Conservation (phyloP, 2,329 filamentous ascomycete genomes). For the Parascedosporium putredinis region DNA sequence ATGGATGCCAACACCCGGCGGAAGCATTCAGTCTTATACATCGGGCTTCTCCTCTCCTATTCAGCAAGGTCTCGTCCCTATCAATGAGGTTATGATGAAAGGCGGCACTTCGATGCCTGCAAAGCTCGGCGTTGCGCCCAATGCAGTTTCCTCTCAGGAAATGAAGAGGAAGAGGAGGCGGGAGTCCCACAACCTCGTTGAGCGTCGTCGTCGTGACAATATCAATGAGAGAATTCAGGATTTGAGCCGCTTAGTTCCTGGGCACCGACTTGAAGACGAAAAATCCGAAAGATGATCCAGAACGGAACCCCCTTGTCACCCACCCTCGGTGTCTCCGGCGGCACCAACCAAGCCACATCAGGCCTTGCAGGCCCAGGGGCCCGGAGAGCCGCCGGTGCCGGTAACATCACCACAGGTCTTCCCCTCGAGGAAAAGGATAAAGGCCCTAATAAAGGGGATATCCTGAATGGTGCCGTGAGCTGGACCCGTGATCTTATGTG, state of each 20-base stretch:
- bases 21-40: slow-evolving; percentile 74
- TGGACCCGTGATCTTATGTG: slow-evolving; percentile 98
- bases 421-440: slow-evolving; percentile 97
- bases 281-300: slow-evolving; percentile 91
- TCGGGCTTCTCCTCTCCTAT: slow-evolving; percentile 82
- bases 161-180: slow-evolving; percentile 84
- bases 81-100: slow-evolving; percentile 81
- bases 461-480: slow-evolving; percentile 90
- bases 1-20: slow-evolving; percentile 76
- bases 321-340: slow-evolving; percentile 58
- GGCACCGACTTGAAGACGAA: slow-evolving; percentile 89
- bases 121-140: slow-evolving; percentile 55
- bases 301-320: slow-evolving; percentile 87
- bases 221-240: slow-evolving; percentile 99
- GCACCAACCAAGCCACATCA: slow-evolving; percentile 70
- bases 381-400: slow-evolving; percentile 62
- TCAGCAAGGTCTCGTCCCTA: slow-evolving; percentile 59
- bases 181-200: slow-evolving; percentile 93
- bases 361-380: slow-evolving; percentile 77
- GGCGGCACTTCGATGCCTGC: slow-evolving; percentile 82
- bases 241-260: slow-evolving; percentile 82
- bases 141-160: slow-evolving; percentile 66
- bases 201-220: slow-evolving; percentile 88
- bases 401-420: slow-evolving; percentile 84
- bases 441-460: slow-evolving; percentile 96